phyloP scores from a whole-genome alignment of 352 stramenopile genomes.

The Halophytophthora batemanensis region DNA sequence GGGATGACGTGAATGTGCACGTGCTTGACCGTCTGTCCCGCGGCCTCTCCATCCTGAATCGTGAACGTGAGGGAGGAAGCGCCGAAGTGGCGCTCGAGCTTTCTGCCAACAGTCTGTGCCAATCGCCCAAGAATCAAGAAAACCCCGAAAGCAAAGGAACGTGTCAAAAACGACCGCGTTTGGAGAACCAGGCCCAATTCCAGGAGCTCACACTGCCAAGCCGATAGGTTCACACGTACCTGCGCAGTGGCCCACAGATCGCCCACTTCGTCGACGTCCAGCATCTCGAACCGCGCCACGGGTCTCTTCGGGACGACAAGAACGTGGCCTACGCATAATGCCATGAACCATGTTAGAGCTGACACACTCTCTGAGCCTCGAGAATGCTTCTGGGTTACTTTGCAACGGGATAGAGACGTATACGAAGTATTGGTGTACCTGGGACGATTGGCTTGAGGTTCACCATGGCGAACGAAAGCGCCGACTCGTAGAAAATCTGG shows the following conservation, averaged over 20 bases:
- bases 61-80: slow-evolving; percentile 88
- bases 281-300: slow-evolving; percentile 67
- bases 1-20: slow-evolving; percentile 94
- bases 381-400: not conserved
- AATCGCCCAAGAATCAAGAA: not conserved
- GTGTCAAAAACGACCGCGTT: not conserved
- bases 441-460: slow-evolving; percentile 94
- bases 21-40: slow-evolving; percentile 91
- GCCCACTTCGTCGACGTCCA: slow-evolving; percentile 82
- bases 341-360: not conserved
- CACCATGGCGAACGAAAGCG: slow-evolving; percentile 77
- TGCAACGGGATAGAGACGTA: no score
- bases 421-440: slow-evolving; percentile 33
- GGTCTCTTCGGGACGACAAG: slow-evolving; percentile 84
- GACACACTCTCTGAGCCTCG: not conserved
- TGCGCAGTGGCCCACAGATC: slow-evolving; percentile 89
- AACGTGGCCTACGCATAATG: slow-evolving; percentile 70
- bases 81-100: slow-evolving; percentile 71
- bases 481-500: slow-evolving; percentile 63
- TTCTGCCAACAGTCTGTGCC: slow-evolving; percentile 66
- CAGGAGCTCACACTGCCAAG: no score
- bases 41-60: slow-evolving; percentile 89
- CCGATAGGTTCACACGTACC: no score
- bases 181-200: not conserved
- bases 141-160: not conserved